Base-by-base conservation (phyloP, 1,139 yeast species). In the Kluyveromyces sp. region DNA sequence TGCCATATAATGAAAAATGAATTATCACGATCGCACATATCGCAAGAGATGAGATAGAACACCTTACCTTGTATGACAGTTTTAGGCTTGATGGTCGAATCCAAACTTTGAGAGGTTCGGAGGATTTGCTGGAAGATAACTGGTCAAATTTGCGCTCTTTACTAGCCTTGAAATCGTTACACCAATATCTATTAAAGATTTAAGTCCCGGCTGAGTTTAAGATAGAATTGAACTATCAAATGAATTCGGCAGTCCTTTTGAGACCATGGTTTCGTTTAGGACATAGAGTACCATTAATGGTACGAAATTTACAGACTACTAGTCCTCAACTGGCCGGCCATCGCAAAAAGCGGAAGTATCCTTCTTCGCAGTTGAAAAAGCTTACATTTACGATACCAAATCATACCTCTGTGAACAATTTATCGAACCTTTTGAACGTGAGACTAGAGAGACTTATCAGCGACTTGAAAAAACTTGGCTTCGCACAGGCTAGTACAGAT, bases 401-500 rank as follows among this genome's bases (percentile, higher is more conserved):
- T 9, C 85, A 81, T 51, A 71, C 84, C 3, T 76, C 89, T 0
- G 83, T 87, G 1, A 72, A 88, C 3, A 85, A 87, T 50, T 69
- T 89, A 36, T 83, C 96, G 0, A 78, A 83, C 33, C 69, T 85
- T 34, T 66, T 92, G 53, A 74, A 76, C 46, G 76, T 84, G 11
- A 77, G 88, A 9, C 73, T 84, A 29, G 76, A 75, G 28, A 73
- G 70, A 18, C 70, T 92, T 8, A 69, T 83, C 43, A 64, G 65
- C 38, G 80, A 77, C 43, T 70, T 92, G 64, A 68, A 69, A 44
- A 75, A 69, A 1, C 69, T 87, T 56, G 98, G 97, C 0, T 89
- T 83, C 58, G 83, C 82, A 44, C 79, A 83, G 46, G 71, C 80
- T 55, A 73, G 83, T 15, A 83, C 83, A 53, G 86, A 86, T 52